Evolutionary conservation across 345 rosid genomes (phyloP), one percentile per base, ranked within the genome.

Genomic region (Brassica rapa): DNA sequence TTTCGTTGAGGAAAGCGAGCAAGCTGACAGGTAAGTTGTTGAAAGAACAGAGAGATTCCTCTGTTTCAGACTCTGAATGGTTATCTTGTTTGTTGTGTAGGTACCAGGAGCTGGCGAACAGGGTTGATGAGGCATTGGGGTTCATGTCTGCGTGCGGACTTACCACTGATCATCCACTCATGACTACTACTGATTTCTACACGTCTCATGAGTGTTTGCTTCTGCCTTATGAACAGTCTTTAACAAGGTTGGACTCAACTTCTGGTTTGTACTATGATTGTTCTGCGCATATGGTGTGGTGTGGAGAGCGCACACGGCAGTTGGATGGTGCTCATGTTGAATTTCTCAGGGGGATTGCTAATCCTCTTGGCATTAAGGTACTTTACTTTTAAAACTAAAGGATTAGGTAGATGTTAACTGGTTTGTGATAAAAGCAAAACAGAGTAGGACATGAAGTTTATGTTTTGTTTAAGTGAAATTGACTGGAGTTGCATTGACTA

Each of bases 121-220:
- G 86, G 27, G 89, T 88, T 19, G 91, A 88, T 62, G 89, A 86
- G 87, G 88, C 91, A 70, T 81, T 88, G 67, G 91, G 91, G 10
- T 88, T 88, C 82, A 86, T 88, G 89, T 82, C 87, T 84, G 89
- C 89, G 14, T 85, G 87, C 39, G 91, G 87, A 61, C 86, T 88
- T 49, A 86, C 88, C 6, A 64, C 76, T 10, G 89, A 86, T 41
- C 89, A 88, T 76, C 87, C 89, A 49, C 57, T 85, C 66, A 88
- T 88, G 91, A 86, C 83, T 21, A 79, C 91, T 9, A 86, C 91
- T 25, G 89, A 88, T n/a, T 86, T 88, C 77, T 88, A 87, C 87
- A 88, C 91, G 2, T 88, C 91, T 5, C 89, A 88, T 35, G 91
- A 88, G 75, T 88, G 91, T 80, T 77, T 85, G 84, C 88, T 84